Conservation (phyloP, 768 basidiomycete species). For the Russula ochroleuca region DNA sequence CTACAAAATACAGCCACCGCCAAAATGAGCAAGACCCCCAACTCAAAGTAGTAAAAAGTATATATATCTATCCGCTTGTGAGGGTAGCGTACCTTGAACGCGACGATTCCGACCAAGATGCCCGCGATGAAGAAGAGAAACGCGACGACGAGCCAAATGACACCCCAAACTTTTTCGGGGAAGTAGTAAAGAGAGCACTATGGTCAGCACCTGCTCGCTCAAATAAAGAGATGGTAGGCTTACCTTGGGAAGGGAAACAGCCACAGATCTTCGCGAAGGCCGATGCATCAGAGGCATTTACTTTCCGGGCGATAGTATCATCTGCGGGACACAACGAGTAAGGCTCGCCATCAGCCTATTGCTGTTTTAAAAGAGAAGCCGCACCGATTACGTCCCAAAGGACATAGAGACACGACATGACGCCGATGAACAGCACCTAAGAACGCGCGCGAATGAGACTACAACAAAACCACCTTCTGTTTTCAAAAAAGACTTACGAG, state of each 20-base stretch:
- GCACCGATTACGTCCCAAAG: slow-evolving; percentile 84
- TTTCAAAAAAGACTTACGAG: slow-evolving; percentile 44
- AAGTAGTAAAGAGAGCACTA: not conserved
- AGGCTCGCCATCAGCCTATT: not conserved
- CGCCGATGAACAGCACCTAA: slow-evolving; percentile 76
- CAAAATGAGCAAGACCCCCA: not conserved
- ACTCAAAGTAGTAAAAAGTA: not conserved
- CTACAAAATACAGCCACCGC: slow-evolving; percentile 35
- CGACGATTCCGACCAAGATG: slow-evolving; percentile 69
- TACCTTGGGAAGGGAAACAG: slow-evolving; percentile 79
- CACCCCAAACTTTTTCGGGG: slow-evolving; percentile 75
- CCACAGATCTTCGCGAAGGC: slow-evolving; percentile 82
- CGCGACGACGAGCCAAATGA: slow-evolving; percentile 79
- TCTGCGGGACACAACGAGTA: slow-evolving; percentile 43
- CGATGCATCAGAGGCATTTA: slow-evolving; percentile 84
- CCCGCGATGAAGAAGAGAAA: slow-evolving; percentile 71
- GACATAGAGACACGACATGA: slow-evolving; percentile 84
- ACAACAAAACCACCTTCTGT: not conserved
- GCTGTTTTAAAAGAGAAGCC: slow-evolving; percentile 30
- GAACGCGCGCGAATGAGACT: not conserved
- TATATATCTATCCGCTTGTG: not conserved
- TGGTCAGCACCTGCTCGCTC: not conserved
- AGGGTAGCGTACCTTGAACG: slow-evolving; percentile 63
- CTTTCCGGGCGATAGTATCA: slow-evolving; percentile 78
- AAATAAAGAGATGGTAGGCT: not conserved